Evolutionary conservation across 768 basidiomycete species (phyloP), one percentile per base, ranked within the genome.

Genomic region (Tulasnella sp.): DNA sequence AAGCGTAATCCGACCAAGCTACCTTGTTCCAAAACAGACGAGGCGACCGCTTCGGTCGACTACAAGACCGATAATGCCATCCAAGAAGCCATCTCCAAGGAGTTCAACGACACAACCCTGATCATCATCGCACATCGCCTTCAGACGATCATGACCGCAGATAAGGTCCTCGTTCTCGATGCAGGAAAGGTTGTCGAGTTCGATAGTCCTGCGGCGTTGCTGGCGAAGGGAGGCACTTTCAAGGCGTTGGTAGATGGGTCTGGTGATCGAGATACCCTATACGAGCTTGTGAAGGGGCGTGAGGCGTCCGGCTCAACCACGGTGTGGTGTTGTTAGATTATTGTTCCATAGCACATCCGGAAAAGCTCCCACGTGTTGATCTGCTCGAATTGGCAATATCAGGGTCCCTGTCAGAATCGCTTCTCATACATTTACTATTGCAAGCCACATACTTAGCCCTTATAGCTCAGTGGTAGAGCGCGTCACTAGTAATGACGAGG

Each of bases 81-180:
- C 60, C 83, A 84, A 67, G 69, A 71, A 3, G 78, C 80, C 1
- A 75, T 84, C 55, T 73, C 81, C 9, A 72, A 72, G 26, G 74
- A 75, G 62, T 65, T 80, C 4, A 69, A 67, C 21, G 75, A 71
- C 48, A 74, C 74, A 0, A 83, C 82, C 0, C 69, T 84, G 19
- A 70, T 84, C 29, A 82, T 80, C 17, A 75, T 84, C 41, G 82
- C 82, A 1, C 81, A 83, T 67, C 75, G 82, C 17, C 65, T 80
- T 7, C 74, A 76, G 59, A 83, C 78, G 5, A 78, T 83, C 61
- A 80, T 81, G 73, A 81, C 82, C 53, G 78, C 80, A 3, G 81
- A 84, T 66, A 78, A 79, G 64, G 78, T 83, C 47, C 73, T 82
- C 4, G 74, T 64, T 5, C 70, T 83, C n/a, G 80, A 80, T 55